Conservation (phyloP, 495 filamentous ascomycete species). For the Podospora pseudopauciseta region DNA sequence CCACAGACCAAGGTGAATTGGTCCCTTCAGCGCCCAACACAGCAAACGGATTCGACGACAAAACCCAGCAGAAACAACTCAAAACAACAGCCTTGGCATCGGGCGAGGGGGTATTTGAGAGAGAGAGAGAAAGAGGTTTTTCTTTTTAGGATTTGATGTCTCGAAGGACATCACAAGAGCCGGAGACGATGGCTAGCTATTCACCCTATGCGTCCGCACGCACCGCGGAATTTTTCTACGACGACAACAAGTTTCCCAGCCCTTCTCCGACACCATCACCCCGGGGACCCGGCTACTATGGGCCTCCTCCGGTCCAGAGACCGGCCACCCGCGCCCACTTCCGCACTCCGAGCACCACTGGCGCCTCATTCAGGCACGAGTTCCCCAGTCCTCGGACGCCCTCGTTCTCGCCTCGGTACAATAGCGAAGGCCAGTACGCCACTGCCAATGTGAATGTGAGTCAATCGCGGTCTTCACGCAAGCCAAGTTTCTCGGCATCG, state of each 20-base stretch:
- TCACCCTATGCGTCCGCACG: conserved; percentile 47
- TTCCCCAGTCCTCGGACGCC: conserved; percentile 37
- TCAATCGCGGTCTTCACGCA: conserved; percentile 44
- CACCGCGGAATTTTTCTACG: conserved; percentile 36
- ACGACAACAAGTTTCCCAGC: conserved; percentile 41
- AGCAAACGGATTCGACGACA: conserved; percentile 35
- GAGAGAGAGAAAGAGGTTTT: conserved; percentile 12
- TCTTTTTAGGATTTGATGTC: conserved; percentile 25
- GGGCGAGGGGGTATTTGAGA: conserved; percentile 18
- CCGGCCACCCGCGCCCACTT: conserved; percentile 47
- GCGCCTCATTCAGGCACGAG: conserved; percentile 18
- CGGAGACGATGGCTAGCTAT: conserved; percentile 44
- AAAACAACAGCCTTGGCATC: conserved; percentile 23
- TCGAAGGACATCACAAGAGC: conserved; percentile 33
- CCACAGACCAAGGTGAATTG: conserved; percentile 55
- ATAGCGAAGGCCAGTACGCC: conserved; percentile 54
- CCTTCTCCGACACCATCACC: conserved; percentile 51
- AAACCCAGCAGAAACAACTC: conserved; percentile 13
- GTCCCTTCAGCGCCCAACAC: conserved; percentile 49
- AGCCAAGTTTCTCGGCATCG: conserved; percentile 47
- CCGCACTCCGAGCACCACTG: conserved; percentile 40
- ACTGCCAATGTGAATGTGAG: conserved; percentile 59
- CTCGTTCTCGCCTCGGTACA: conserved; percentile 48
- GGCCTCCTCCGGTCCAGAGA: conserved; percentile 41
- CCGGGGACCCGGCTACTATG: conserved; percentile 43